Percentiles rank a stretch among this genome's conserved stretches.
These are phyloP conservation scores for Starmerella tilneyi DNA, from an alignment of 805 yeast species.

Conservation along the genomic window DNA sequence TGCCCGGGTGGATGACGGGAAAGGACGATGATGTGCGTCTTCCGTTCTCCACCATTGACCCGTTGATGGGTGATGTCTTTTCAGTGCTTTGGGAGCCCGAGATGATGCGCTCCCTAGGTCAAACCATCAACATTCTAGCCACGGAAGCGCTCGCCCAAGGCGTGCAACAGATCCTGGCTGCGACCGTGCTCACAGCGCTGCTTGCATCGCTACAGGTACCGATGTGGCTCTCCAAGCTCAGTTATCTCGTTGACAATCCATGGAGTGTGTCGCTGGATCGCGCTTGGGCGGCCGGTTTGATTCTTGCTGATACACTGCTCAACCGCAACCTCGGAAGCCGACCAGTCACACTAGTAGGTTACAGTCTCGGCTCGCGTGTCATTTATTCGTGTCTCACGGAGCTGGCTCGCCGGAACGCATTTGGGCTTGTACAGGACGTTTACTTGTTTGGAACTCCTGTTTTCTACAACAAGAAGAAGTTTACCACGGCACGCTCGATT, in stretches of 20 bases:
- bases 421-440: conserved; percentile 82
- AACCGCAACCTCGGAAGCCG: conserved; percentile 82
- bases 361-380: conserved; percentile 85
- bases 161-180: conserved; percentile 89
- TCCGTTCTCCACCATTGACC: conserved; percentile 94
- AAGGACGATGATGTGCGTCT: conserved; percentile 88
- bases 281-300: conserved; percentile 92
- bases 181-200: conserved; percentile 75
- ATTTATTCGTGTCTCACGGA: conserved; percentile 83
- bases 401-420: conserved; percentile 73
- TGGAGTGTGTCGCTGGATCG: conserved; percentile 96
- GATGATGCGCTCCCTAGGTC: conserved; percentile 91
- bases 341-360: conserved; percentile 87
- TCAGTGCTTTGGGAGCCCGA: conserved; percentile 97
- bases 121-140: conserved; percentile 85
- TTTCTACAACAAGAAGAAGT: conserved; percentile 65
- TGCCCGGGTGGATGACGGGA: conserved; percentile 97
- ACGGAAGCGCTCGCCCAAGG: conserved; percentile 88
- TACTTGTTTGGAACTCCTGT: conserved; percentile 80
- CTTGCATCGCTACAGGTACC: conserved; percentile 92
- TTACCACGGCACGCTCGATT: conserved; percentile 67
- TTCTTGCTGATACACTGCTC: conserved; percentile 82
- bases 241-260: conserved; percentile 87
- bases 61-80: conserved; percentile 92
- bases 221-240: conserved; percentile 77